Evolutionary conservation across 2,329 filamentous ascomycete species (phyloP).

Genomic region (Fusarium nodosum): DNA sequence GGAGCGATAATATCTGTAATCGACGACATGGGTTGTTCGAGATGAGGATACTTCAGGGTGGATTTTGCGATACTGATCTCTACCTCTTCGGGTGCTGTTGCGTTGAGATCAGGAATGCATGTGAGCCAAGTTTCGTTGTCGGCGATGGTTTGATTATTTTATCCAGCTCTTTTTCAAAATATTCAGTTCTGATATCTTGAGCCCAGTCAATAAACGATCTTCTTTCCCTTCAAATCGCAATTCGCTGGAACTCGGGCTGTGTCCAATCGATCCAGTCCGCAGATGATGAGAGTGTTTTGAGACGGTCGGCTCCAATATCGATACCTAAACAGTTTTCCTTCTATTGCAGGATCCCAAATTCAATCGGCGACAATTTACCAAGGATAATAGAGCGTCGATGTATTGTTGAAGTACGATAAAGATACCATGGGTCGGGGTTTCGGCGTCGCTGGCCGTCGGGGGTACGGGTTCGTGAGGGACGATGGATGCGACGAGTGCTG

Average conservation of each 20-base stretch:
- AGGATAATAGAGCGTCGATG: slow-evolving; percentile 4
- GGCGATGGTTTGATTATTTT: neutral
- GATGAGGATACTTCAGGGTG: slow-evolving; percentile 26
- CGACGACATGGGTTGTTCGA: slow-evolving; percentile 49
- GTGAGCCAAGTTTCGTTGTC: slow-evolving; percentile 16
- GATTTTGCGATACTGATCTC: slow-evolving; percentile 38
- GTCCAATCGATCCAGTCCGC: slow-evolving; percentile 7
- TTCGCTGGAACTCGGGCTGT: slow-evolving; percentile 1
- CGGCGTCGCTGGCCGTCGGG: slow-evolving; percentile 33
- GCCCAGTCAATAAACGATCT: neutral
- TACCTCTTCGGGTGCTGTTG: slow-evolving; percentile 34
- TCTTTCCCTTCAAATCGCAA: slow-evolving; percentile 15
- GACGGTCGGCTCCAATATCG: neutral
- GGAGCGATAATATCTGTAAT: slow-evolving; percentile 41
- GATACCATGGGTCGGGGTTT: slow-evolving; percentile 32
- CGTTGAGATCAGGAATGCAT: slow-evolving; percentile 28
- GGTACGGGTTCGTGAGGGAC: slow-evolving; percentile 22
- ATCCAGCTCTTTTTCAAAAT: slow-evolving; percentile 3
- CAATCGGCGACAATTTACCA: slow-evolving; percentile 26
- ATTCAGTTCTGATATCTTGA: neutral
- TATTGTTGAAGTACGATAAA: slow-evolving; percentile 30
- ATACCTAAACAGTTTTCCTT: slow-evolving; percentile 2
- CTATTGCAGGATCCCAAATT: slow-evolving; percentile 8
- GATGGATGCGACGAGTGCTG: slow-evolving; percentile 22
- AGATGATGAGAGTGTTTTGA: neutral